These are phyloP conservation scores for Tolypocladium paradoxum DNA, from an alignment of 2,329 filamentous ascomycete genomes.

Conservation along the genomic window DNA sequence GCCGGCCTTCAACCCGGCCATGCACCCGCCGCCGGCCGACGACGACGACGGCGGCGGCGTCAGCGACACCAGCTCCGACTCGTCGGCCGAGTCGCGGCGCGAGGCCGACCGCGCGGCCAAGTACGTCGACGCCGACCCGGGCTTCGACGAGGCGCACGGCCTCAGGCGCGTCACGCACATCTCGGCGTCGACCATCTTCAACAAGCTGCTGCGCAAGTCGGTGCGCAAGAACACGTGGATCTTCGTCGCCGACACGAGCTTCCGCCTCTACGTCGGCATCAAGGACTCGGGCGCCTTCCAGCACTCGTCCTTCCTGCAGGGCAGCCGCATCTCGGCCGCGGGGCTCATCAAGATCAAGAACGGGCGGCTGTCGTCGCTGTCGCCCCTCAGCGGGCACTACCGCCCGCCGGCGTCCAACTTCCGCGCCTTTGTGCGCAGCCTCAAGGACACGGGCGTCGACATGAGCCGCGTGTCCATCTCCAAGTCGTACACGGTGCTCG, in stretches of 20 bases:
- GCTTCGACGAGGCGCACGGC: constrained; percentile 50
- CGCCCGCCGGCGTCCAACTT: constrained; percentile 77
- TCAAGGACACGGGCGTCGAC: constrained; percentile 66
- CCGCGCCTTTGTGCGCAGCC: constrained; percentile 62
- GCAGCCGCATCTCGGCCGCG: constrained; percentile 69
- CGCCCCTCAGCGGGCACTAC: constrained; percentile 70
- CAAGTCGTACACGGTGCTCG: constrained; percentile 69
- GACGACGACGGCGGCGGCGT: constrained; percentile 6
- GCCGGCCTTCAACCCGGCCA: constrained; percentile 34
- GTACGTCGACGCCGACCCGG: constrained; percentile 55
- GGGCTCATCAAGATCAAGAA: constrained; percentile 78
- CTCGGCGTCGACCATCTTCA: constrained; percentile 62
- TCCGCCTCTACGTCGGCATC: constrained; percentile 80
- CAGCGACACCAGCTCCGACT: constrained; percentile 20
- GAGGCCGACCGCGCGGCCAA: constrained; percentile 51
- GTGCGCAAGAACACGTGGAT: constrained; percentile 89
- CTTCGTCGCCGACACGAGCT: constrained; percentile 79
- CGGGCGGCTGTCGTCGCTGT: constrained; percentile 63
- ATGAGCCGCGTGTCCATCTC: constrained; percentile 70
- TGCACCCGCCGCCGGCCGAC: constrained; percentile 5
- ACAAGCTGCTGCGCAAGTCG: constrained; percentile 66
- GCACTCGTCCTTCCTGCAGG: constrained; percentile 81
- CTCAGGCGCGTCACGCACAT: constrained; percentile 47
- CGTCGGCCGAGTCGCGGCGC: constrained; percentile 32
- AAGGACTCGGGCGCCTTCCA: constrained; percentile 84